Evolutionary conservation across 345 rosid species (phyloP).

Genomic region (Eucalyptus pauciflora): DNA sequence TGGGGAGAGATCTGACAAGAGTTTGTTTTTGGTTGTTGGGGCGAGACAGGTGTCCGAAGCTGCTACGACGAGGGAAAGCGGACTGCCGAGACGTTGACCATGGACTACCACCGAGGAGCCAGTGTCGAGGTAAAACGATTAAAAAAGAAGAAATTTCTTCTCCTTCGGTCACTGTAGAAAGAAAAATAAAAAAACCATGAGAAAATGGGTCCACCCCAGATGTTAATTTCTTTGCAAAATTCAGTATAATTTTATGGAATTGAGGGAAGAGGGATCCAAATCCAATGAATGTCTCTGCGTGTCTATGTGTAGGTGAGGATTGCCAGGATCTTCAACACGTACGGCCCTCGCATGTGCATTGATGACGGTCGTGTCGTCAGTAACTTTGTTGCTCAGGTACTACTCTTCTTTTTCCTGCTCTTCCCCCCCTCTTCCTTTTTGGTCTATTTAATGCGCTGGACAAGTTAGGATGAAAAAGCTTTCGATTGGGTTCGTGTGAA

Average conservation of each 20-base stretch:
- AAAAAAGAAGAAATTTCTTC: background rate
- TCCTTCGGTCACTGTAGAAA: background rate
- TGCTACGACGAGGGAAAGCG: constrained; percentile 99
- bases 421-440: background rate
- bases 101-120: constrained; percentile 97
- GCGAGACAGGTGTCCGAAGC: constrained; percentile 84
- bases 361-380: constrained; percentile 99
- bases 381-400: constrained; percentile 95
- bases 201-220: background rate
- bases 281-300: background rate
- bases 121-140: constrained; percentile 55
- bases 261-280: background rate
- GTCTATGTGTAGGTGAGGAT: constrained; percentile 67
- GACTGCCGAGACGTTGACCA: constrained; percentile 91
- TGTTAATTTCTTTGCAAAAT: background rate
- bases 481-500: background rate
- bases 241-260: background rate
- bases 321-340: constrained; percentile 92
- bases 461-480: background rate
- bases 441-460: background rate
- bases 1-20: background rate
- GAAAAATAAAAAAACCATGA: background rate
- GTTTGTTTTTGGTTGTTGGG: background rate
- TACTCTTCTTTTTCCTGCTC: background rate
- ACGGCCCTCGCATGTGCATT: constrained; percentile 98